Conservation (phyloP, 345 rosid genomes). For the Citrus medica region DNA sequence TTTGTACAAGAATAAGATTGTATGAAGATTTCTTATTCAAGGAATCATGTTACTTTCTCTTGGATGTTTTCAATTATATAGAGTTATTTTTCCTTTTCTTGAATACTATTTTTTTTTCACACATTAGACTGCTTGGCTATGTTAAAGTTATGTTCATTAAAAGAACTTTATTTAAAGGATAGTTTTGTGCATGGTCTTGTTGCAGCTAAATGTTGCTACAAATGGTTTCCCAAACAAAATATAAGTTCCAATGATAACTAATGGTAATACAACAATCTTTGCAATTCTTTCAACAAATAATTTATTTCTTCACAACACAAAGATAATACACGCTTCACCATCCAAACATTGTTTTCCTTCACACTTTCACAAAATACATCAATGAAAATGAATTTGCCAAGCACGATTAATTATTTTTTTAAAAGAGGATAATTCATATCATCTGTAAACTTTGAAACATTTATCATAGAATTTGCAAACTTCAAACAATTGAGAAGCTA, state of each 20-base stretch:
- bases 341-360: not conserved
- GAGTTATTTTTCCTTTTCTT: too few relatives aligned
- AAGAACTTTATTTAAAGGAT: too few relatives aligned
- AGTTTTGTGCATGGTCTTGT: not conserved
- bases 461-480: too few relatives aligned
- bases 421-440: not conserved
- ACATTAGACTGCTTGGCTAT: too few relatives aligned
- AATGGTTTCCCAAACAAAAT: not conserved
- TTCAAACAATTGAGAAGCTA: not conserved
- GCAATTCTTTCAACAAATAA: not conserved
- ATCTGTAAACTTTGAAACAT: not conserved
- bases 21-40: not conserved
- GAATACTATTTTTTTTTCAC: too few relatives aligned
- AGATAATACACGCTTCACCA: not conserved
- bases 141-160: too few relatives aligned
- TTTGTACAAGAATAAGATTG: constrained; percentile 13
- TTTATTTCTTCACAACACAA: not conserved
- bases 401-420: not conserved
- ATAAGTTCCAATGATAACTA: not conserved
- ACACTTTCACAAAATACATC: constrained; percentile 2
- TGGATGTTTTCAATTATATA: not conserved
- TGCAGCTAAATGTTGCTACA: not conserved
- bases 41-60: not conserved
- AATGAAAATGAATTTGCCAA: not conserved
- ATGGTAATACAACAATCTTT: not conserved